Base-by-base conservation (phyloP, 768 basidiomycete species). In the Suillus hirtellus region DNA sequence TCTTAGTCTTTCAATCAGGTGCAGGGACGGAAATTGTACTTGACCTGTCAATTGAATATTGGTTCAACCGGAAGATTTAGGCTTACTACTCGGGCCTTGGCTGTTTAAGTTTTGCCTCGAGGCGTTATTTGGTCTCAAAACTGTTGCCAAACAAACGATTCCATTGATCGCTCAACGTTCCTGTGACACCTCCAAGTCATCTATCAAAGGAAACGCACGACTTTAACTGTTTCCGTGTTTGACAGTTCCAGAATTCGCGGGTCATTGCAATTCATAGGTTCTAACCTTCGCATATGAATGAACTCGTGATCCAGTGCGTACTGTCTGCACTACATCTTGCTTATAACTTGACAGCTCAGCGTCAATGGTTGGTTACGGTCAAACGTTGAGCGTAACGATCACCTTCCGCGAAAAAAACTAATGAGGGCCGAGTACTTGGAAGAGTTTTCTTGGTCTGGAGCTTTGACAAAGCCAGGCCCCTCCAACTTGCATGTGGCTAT, bases 1-100 rank as follows among this genome's bases (percentile, higher is more conserved):
- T 94, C 93, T 60, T 84, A 76, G 63, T 93, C 93, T 67, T 88
- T 85, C 71, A 83, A 95, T 46, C 89, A 85, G 61, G 93, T 80
- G 24, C 93, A 90, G 91, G 71, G 90, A 89, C 4, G 83, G 80
- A 31, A 31, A 31, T 0, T 82, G 78, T 35, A 88, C 75, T 68
- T 87, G 82, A 0, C 31, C 89, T 89, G 35, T 35, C 35, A 10
- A 15, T 40, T 15, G 21, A 19, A 35, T 19, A 42, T 61, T 24
- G 54, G 27, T 4, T 15, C 34, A 21, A 55, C 14, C 9, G 24
- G 24, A 4, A 44, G 11, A 9, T 58, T 27, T 49, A 50, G 19
- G 44, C 2, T 11, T 27, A 59, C n/a, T n/a, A n/a, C n/a, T n/a
- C n/a, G n/a, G n/a, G n/a, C n/a, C n/a, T 54, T 84, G 61, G 43